Base-by-base conservation (phyloP, 805 yeast genomes). In the Candida tallmaniae region DNA sequence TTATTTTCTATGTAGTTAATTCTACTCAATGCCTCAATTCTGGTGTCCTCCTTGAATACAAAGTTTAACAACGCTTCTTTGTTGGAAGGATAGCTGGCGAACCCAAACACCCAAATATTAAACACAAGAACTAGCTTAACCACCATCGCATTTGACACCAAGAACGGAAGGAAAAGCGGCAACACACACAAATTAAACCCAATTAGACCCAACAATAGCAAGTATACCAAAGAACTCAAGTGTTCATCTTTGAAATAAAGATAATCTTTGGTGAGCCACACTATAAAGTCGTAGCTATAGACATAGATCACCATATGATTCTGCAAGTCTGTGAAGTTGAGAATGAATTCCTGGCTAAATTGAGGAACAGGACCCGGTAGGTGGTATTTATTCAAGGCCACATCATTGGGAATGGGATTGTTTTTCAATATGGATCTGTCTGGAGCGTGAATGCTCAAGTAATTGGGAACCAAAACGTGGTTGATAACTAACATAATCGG, bases 261-360 rank as follows among this genome's bases (percentile, higher is more conserved):
- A 52, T 78, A 78, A 37, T 73, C 76, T 14, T 63, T 58, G 21
- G 83, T 62, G 27, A 74, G 36, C 45, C 65, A 57, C 14, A 68
- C 62, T 4, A 76, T 32, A 15, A 68, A 66, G 56, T 87, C 90
- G 69, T 79, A 86, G 0, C 66, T 58, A 9, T 62, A 54, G 7
- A 82, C 78, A 52, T 80, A 85, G 10, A 78, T 49, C 20, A 79
- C 51, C 85, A 83, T 80, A 49, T 78, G 81, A 52, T 87, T 87
- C 51, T 87, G 96, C 39, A 86, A 63, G 60, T 87, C 96, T 1
- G 94, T 84, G 47, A 84, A 63, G 52, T 87, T 87, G 37, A 86
- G 52, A 14, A 81, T 57, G 51, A 86, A 87, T 52, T 87, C 95
- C 36, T 83, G 67, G 21, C 89, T 79, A 32, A 83, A 66, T 54